Evolutionary conservation across 495 filamentous ascomycete genomes (phyloP), one percentile per base, ranked within the genome.

Genomic region (Penicillium robsamsonii): DNA sequence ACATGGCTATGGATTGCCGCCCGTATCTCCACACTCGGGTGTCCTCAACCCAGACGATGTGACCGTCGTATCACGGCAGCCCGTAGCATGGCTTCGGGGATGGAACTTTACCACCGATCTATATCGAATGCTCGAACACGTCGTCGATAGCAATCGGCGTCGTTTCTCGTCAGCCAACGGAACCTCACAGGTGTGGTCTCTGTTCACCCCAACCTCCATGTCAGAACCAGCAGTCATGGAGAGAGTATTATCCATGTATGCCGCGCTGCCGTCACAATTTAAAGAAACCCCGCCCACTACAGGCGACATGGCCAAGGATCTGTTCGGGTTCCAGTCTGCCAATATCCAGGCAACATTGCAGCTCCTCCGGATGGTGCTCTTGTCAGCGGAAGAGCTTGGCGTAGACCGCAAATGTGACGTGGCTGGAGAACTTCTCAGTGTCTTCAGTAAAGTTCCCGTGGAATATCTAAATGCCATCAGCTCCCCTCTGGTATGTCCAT

Each of bases 101-200:
- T 81, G 77, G 76, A 81, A 81, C 50, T 81, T 80, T 51, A 74
- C 70, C 18, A 80, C 75, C 0, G 77, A 81, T 54, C 67, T 81
- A 1, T 81, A 81, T 59, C 73, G 78, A 8, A 69, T 81, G 11
- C 55, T 81, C 10, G 77, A 81, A 55, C 73, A 80, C 50, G 68
- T 72, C 0, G 62, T 80, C 2, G 72, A 73, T 61, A 65, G 64
- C 18, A 69, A 63, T 24, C 48, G 62, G 11, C 66, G 66, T n/a
- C 62, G 57, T 4, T 63, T 61, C 46, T 63, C 71, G 9, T 57
- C 65, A 0, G 60, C 63, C 24, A 70, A 68, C 29, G 65, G 67
- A 22, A 68, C 61, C 40, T 64, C 61, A 27, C 65, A 65, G 31
- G 63, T 66, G 20, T 64, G 69, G 65, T 63, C 67, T 37, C 51